Base-by-base conservation (phyloP, 2,329 filamentous ascomycete species). In the Cladosporium sp. region DNA sequence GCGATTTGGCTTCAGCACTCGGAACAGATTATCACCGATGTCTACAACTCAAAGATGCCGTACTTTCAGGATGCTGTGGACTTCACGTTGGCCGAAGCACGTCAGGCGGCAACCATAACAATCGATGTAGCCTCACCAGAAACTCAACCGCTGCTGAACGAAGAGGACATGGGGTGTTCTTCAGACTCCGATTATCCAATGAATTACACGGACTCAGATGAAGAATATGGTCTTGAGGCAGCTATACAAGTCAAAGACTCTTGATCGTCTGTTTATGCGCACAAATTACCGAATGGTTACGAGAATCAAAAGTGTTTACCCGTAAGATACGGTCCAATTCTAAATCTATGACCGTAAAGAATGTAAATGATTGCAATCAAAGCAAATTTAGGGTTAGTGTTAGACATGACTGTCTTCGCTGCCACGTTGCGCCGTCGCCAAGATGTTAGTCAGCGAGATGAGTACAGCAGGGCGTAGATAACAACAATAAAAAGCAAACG, bases 381-480 rank as follows among this genome's bases (percentile, higher is more conserved):
- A 38, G 12, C 12, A 38, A 15, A 15, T 15, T 38, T 38, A 38
- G 36, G 36, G 36, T 38, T 38, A 38, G 36, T 38, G 36, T 38
- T 38, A 4, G 36, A 2, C 11, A 38, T 38, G 36, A 38, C 11
- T 34, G 5, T 34, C 32, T 11, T 11, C 36, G 15, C 10, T 47
- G 41, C 41, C 41, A 47, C 41, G 41, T 47, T 47, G 41, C 41
- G 41, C 41, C 51, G 51, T 32, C 51, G 51, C 51, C 51, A 54
- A 54, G 51, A 18, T 30, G 51, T 54, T 54, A 54, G 51, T 54
- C 51, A 54, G 51, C 51, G 51, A 54, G 26, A 8, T 18, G 24
- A 54, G 51, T 54, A 54, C 51, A 54, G 26, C 28, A 54, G 51
- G 51, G 51, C 51, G 51, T n/a, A 32, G 51, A 54, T 32, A 54